Base-by-base conservation (phyloP, 164 flowering plant species). In the Vitis cinerea region DNA sequence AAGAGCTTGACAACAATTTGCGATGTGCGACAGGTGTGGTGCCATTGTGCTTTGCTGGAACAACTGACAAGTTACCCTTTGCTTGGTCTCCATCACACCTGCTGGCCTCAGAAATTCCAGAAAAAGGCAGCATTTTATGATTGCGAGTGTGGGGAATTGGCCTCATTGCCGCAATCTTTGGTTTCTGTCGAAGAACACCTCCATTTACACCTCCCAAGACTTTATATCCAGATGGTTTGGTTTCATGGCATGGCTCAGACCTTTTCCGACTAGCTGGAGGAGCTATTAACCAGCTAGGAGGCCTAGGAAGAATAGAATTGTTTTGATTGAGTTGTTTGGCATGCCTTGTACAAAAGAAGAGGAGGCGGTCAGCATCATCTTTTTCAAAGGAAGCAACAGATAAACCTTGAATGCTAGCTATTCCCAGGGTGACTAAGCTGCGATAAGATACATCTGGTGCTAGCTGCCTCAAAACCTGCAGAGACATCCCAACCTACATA, bases 351-450 rank as follows among this genome's bases (percentile, higher is more conserved):
- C 86, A 84, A 70, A 90, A 92, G 86, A 87, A 93, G 61, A 92
- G 94, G 51, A 96, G 83, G 23, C 99, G 94, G 5, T 89, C 90
- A 3, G 95, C 89, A 78, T 96, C 99, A 62, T 90, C 92, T 81
- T 83, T 88, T 76, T 92, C 95, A 78, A 96, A 96, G 69, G 99
- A 88, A 66, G 98, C 97, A 74, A 96, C 98, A 58, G 97, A 79
- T 61, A 82, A 70, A 59, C 99, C 99, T 67, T 96, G 99, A 71
- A 96, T 83, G 78, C 98, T 83, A 49, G 95, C 97, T 74, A 96
- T 82, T 29, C 99, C 99, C 62, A 96, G 92, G 59, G 91, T 82
- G 71, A 90, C 94, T 70, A 96, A 87, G 75, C 89, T 89, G 37
- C 90, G 97, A 65, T 89, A 92, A 23, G 95, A 87, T 64, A 74